Evolutionary conservation across 2,329 filamentous ascomycete genomes (phyloP).

Genomic region (Leptographium flavum): DNA sequence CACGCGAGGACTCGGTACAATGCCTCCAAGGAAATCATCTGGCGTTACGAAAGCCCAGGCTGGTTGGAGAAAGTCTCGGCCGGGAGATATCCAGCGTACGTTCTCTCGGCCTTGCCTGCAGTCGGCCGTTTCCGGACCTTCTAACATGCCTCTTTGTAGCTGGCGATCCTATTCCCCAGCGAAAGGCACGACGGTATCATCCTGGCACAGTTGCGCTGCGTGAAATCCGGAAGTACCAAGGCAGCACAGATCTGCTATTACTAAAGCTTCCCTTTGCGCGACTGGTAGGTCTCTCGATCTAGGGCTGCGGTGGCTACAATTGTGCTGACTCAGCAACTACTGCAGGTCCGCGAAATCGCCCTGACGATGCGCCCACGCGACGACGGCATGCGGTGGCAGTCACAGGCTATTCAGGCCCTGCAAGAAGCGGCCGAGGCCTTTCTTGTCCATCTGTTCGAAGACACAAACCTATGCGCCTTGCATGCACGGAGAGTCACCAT

Average conservation of each 20-base stretch:
- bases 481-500: slow-evolving; percentile 95
- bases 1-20: slow-evolving; percentile 1
- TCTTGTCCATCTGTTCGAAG: slow-evolving; percentile 90
- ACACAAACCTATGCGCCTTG: slow-evolving; percentile 90
- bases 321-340: slow-evolving; percentile 18
- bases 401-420: slow-evolving; percentile 80
- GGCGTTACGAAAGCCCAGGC: slow-evolving; percentile 4
- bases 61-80: slow-evolving; percentile 17
- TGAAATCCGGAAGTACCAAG: slow-evolving; percentile 86
- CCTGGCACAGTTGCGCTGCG: slow-evolving; percentile 77
- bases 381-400: slow-evolving; percentile 82
- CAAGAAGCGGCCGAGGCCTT: slow-evolving; percentile 97
- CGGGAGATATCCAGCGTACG: slow-evolving; percentile 28
- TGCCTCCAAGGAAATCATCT: slow-evolving; percentile 5
- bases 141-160: slow-evolving; percentile 29
- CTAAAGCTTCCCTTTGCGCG: slow-evolving; percentile 68
- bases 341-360: slow-evolving; percentile 54
- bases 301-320: too few species aligned
- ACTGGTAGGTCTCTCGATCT: slow-evolving; percentile 34
- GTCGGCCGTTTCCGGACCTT: neutral
- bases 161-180: slow-evolving; percentile 56
- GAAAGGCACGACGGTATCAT: slow-evolving; percentile 49
- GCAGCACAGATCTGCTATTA: slow-evolving; percentile 74
- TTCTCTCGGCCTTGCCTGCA: neutral
- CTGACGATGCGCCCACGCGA: slow-evolving; percentile 46